phyloP scores from a whole-genome alignment of 139 green algal genomes.

The Chlamydomonas applanata region DNA sequence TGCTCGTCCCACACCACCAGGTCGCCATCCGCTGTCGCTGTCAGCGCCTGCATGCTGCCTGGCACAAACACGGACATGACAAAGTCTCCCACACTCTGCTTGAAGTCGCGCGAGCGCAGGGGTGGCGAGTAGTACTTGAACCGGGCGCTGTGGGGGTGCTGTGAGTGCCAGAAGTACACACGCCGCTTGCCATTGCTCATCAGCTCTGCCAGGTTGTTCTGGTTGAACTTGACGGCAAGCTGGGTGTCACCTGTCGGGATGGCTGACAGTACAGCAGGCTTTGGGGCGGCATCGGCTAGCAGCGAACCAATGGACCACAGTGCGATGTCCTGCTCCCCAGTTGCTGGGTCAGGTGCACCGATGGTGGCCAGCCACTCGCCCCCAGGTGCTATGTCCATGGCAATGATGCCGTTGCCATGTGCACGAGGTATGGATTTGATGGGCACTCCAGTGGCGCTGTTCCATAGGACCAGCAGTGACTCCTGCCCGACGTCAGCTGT shows the following conservation, averaged over 20 bases:
- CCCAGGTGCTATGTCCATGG: constrained; percentile 62
- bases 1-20: constrained; percentile 77
- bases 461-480: constrained; percentile 71
- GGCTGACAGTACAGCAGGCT: constrained; percentile 23
- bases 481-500: constrained; percentile 65
- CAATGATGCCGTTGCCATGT: constrained; percentile 48
- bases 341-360: constrained; percentile 31
- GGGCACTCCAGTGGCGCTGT: constrained; percentile 45
- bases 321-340: constrained; percentile 49
- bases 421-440: constrained; percentile 44
- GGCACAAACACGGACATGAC: constrained; percentile 60
- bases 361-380: constrained; percentile 56
- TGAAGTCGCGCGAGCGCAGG: constrained; percentile 63
- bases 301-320: constrained; percentile 51
- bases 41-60: constrained; percentile 46
- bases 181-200: constrained; percentile 62
- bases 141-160: constrained; percentile 15
- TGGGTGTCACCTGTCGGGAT: constrained; percentile 63
- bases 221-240: constrained; percentile 55
- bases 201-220: constrained; percentile 55
- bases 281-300: constrained; percentile 1
- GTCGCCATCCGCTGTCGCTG: constrained; percentile 67
- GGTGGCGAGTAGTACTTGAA: constrained; percentile 69
- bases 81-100: constrained; percentile 67
- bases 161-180: constrained; percentile 64